Evolutionary conservation across 2,329 filamentous ascomycete species (phyloP).

Genomic region (Dryadomyces quercivorus): DNA sequence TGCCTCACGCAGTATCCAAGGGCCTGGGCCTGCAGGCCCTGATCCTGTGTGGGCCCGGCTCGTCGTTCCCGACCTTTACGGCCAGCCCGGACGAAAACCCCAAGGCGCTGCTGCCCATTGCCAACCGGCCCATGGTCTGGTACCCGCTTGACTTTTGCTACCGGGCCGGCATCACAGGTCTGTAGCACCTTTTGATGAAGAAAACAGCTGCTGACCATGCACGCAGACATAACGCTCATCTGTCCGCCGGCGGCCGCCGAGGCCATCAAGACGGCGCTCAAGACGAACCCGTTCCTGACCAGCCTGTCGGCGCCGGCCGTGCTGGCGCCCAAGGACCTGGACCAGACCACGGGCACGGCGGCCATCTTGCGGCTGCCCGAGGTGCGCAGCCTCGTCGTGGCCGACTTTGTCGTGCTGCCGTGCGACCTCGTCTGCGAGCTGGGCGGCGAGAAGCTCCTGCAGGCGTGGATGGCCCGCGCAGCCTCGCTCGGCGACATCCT

Average conservation of each 20-base stretch:
- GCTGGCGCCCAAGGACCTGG: conserved; percentile 62
- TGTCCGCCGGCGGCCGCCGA: conserved; percentile 52
- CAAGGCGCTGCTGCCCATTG: conserved; percentile 71
- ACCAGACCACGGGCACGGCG: conserved; percentile 78
- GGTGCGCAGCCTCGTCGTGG: conserved; percentile 63
- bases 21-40: conserved; percentile 73
- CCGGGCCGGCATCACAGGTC: conserved; percentile 64
- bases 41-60: conserved; percentile 72
- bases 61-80: conserved; percentile 72
- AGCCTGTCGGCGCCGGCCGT: conserved; percentile 61
- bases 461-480: conserved; percentile 85
- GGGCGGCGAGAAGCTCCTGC: conserved; percentile 67
- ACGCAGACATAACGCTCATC: conserved; percentile 48
- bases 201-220: too few relatives aligned
- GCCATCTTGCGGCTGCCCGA: conserved; percentile 78
- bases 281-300: conserved; percentile 68
- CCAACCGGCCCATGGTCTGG: conserved; percentile 82
- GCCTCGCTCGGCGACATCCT: conserved; percentile 54
- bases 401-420: conserved; percentile 81
- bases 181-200: conserved; percentile 21
- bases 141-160: conserved; percentile 81
- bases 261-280: conserved; percentile 57
- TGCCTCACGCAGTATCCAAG: conserved; percentile 60
- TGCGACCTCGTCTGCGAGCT: conserved; percentile 91
- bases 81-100: conserved; percentile 69